Conservation (phyloP, 139 green algal genomes). For the Chlamydomonas eustigma region DNA sequence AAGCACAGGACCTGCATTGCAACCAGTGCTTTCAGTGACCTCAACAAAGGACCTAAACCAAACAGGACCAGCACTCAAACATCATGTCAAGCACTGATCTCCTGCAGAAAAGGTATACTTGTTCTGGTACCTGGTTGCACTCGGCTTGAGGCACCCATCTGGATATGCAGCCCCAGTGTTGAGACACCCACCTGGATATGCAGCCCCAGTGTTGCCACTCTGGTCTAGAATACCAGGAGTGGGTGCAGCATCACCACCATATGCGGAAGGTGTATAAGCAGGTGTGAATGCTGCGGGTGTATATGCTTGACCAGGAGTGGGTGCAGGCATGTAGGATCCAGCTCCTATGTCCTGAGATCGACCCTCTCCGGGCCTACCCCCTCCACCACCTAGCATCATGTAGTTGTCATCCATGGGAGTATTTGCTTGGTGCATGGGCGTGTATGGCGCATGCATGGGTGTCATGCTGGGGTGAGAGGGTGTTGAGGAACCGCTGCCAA, state of each 20-base stretch:
- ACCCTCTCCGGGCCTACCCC: background rate
- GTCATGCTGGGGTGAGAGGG: slow-evolving; percentile 62
- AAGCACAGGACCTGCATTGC: too few species aligned
- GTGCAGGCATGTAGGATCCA: slow-evolving; percentile 15
- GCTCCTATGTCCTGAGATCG: background rate
- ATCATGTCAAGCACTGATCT: too few species aligned
- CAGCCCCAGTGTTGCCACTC: background rate
- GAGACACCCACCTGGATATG: too few species aligned
- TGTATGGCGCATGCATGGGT: slow-evolving; percentile 47
- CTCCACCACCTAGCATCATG: slow-evolving; percentile 11
- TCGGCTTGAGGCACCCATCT: too few species aligned
- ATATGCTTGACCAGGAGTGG: slow-evolving; percentile 23
- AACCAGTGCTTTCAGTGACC: too few species aligned
- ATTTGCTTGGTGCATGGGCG: slow-evolving; percentile 27
- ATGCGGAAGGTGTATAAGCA: slow-evolving; percentile 28
- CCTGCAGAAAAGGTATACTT: too few species aligned
- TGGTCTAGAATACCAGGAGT: slow-evolving; percentile 16
- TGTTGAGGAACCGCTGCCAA: slow-evolving; percentile 16
- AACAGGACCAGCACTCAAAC: too few species aligned
- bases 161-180: too few species aligned
- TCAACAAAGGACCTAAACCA: too few species aligned
- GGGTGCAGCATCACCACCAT: slow-evolving; percentile 16
- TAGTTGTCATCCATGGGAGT: slow-evolving; percentile 31
- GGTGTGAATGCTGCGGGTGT: slow-evolving; percentile 26
- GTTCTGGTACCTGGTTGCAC: too few species aligned